These are phyloP conservation scores for Vachellia collinsii DNA, from an alignment of 306 rosid species.

Conservation along the genomic window DNA sequence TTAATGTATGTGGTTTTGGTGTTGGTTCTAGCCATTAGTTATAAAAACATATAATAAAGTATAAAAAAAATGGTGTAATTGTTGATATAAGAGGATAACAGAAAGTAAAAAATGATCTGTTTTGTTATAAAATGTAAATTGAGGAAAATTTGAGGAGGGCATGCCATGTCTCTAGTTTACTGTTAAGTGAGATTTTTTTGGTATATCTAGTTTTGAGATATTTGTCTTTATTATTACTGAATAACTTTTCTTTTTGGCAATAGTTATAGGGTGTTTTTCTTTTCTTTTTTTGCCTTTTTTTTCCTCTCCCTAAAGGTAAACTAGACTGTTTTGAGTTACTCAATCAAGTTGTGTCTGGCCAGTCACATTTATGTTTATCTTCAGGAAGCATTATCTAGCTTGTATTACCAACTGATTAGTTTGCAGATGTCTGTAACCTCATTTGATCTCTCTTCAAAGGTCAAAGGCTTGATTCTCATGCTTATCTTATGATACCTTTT, in stretches of 20 bases:
- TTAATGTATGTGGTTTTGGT: background rate
- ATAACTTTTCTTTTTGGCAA: background rate
- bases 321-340: background rate
- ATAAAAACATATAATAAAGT: background rate
- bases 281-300: background rate
- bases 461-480: conserved; percentile 55
- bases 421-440: conserved; percentile 31
- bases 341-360: background rate
- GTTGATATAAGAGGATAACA: background rate
- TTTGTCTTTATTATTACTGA: background rate
- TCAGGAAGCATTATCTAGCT: background rate
- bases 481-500: conserved; percentile 46
- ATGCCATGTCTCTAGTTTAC: background rate
- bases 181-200: background rate
- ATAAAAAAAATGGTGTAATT: too few species aligned
- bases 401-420: conserved; percentile 11
- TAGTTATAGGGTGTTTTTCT: background rate
- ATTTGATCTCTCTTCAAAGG: conserved; percentile 48
- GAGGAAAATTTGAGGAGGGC: background rate
- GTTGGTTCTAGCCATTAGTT: background rate
- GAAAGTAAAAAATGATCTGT: background rate
- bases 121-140: background rate
- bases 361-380: background rate
- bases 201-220: background rate
- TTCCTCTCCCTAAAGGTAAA: background rate